Evolutionary conservation across 2,329 filamentous ascomycete species (phyloP), one percentile per base, ranked within the genome.

Genomic region (Grosmannia huntii): DNA sequence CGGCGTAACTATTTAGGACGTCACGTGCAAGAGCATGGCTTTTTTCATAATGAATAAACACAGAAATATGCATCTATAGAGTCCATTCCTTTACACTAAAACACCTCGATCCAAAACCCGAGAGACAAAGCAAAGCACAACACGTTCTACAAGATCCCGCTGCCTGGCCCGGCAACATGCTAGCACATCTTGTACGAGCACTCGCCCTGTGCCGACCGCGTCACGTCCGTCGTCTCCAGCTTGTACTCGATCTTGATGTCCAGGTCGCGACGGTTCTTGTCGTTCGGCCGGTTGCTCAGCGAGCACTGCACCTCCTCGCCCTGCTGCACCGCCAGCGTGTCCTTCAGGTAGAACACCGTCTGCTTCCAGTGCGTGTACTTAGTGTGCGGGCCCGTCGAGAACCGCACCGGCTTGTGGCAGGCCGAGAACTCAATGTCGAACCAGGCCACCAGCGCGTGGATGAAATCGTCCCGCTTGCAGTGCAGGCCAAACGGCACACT

Each of bases 331-430:
- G 91, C 97, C 63, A 99, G 77, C 38, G 96, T 89, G 65, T 99
- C 91, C 68, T 88, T 84, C 63, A 99, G 80, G 76, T 99, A 99
- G 77, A 99, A 97, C 62, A 99, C 94, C 14, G 94, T 99, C 79
- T 99, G 94, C 78, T 99, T 99, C 94, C 94, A 99, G 81, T 99
- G 94, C 21, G 94, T 99, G 77, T 97, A 97, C 77, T 96, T 97
- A 66, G 92, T 95, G 75, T 97, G 94, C 31, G 94, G 94, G 25
- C 94, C 94, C 21, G 94, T 99, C 57, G 89, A 95, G 81, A 99
- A 99, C 69, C 86, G 84, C 69, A 99, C 90, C 36, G 90, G 89
- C 82, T 97, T 97, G 82, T 99, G 94, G 82, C 94, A 97, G 60
- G 90, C 91, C 56, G 89, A 88, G 76, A 99, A 99, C 69, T 97